Conservation (phyloP, 1,284 basidiomycete genomes). For the Wallemia hederae region DNA sequence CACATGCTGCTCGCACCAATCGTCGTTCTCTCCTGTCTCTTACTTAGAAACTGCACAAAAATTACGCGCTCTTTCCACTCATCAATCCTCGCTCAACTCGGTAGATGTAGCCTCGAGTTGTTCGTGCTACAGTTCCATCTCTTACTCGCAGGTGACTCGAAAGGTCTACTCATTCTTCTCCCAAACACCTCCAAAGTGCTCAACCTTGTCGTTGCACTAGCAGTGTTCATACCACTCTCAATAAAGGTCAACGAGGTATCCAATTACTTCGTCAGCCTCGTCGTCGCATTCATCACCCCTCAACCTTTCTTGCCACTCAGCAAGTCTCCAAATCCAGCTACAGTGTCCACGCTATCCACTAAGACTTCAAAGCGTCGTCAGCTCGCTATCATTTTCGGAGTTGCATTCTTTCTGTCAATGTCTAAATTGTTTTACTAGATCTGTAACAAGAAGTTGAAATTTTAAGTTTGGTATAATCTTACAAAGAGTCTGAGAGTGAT, state of each 20-base stretch:
- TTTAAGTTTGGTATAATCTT: too few species aligned
- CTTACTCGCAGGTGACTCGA: constrained; percentile 63
- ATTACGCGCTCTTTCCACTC: background rate
- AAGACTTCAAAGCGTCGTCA: too few species aligned
- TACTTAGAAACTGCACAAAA: background rate
- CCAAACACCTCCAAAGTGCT: constrained; percentile 43
- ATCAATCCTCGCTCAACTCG: background rate
- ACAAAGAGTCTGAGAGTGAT: too few species aligned
- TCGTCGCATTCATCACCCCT: background rate
- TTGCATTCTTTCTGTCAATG: too few species aligned
- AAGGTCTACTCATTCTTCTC: constrained; percentile 46
- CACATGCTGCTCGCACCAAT: constrained; percentile 8
- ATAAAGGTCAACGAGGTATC: constrained; percentile 34
- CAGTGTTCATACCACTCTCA: constrained; percentile 47
- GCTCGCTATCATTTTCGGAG: too few species aligned
- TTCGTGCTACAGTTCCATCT: constrained; percentile 72
- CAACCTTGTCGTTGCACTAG: constrained; percentile 43
- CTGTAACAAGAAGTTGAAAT: too few species aligned
- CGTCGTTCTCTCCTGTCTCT: background rate
- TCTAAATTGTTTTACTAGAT: too few species aligned
- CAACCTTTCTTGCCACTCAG: background rate
- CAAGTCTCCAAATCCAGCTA: background rate
- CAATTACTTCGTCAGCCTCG: background rate
- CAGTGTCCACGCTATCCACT: too few species aligned
- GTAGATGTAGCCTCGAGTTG: constrained; percentile 32